A percentile compares a stretch with the other conserved stretches of the same genome.
phyloP scores from a whole-genome alignment of 129 eudicot genomes.

The Gnaphalium uliginosum region DNA sequence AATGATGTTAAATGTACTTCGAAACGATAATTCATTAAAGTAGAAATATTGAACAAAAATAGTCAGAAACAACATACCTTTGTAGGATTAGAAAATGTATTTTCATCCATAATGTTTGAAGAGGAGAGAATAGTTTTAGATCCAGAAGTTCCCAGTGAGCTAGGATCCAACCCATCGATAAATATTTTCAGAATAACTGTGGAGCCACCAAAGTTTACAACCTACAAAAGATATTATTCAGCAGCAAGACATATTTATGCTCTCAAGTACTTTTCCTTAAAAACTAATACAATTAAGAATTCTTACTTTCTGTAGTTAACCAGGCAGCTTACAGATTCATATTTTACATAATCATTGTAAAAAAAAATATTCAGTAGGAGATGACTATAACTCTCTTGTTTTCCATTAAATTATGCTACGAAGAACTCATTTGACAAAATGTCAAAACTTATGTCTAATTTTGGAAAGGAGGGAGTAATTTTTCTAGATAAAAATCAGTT shows the following conservation, averaged over 20 bases:
- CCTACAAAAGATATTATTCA: constrained; percentile 40
- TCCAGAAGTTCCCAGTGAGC: constrained; percentile 36
- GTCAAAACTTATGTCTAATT: too few relatives aligned
- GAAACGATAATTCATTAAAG: background rate
- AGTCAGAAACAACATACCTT: constrained; percentile 48
- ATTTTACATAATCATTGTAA: background rate
- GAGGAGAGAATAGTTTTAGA: constrained; percentile 65
- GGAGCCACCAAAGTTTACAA: constrained; percentile 73
- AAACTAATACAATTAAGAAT: too few relatives aligned
- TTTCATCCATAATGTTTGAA: constrained; percentile 61
- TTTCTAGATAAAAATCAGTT: background rate
- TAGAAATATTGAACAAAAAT: background rate
- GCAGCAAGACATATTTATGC: background rate
- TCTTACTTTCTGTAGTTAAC: too few relatives aligned
- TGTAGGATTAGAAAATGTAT: constrained; percentile 59
- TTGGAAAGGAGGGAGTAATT: background rate
- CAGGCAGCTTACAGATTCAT: background rate
- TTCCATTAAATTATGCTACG: background rate
- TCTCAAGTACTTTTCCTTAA: background rate
- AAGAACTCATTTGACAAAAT: too few relatives aligned
- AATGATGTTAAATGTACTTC: background rate
- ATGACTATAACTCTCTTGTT: background rate
- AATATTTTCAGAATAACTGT: constrained; percentile 48
- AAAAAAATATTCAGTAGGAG: background rate
- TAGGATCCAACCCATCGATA: constrained; percentile 57